Conservation (phyloP, 2,329 filamentous ascomycete genomes). For the Cadophora malorum region DNA sequence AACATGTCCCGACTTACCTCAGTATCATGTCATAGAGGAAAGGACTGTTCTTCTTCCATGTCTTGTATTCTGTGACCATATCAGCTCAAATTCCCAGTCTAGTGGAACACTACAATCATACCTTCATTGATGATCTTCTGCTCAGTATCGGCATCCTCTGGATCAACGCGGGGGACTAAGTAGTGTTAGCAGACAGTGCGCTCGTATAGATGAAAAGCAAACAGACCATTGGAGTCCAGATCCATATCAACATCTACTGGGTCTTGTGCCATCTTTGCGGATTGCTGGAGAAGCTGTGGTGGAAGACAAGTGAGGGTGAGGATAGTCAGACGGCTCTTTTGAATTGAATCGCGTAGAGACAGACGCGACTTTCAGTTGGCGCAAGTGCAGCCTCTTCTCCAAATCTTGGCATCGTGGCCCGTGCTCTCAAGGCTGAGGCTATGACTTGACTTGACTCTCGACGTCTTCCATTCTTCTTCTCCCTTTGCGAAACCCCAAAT, state of each 20-base stretch:
- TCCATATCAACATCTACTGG: conserved; percentile 55
- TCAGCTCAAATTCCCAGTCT: not conserved
- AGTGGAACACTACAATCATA: conserved; percentile 45
- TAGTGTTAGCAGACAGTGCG: conserved; percentile 42
- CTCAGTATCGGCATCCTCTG: conserved; percentile 72
- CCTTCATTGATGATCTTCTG: conserved; percentile 95
- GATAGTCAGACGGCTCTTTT: not conserved
- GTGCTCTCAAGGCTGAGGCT: conserved; percentile 15
- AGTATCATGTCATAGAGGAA: conserved; percentile 99
- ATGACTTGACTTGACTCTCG: conserved; percentile 14
- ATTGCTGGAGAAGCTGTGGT: not conserved
- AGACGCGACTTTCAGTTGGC: conserved; percentile 17
- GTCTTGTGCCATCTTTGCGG: conserved; percentile 53
- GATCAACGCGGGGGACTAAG: conserved; percentile 60
- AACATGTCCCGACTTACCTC: conserved; percentile 57
- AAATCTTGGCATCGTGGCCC: conserved; percentile 15
- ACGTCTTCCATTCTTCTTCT: conserved; percentile 16
- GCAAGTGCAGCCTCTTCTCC: conserved; percentile 11
- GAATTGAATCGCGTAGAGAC: conserved; percentile 18
- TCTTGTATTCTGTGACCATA: conserved; percentile 82
- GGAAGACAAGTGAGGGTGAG: not conserved
- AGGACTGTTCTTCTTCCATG: conserved; percentile 99
- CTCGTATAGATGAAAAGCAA: not conserved
- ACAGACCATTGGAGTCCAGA: conserved; percentile 48
- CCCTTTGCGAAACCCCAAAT: conserved; percentile 31